Evolutionary conservation across 2,329 filamentous ascomycete species (phyloP).

Genomic region (Fusarium paranaense): DNA sequence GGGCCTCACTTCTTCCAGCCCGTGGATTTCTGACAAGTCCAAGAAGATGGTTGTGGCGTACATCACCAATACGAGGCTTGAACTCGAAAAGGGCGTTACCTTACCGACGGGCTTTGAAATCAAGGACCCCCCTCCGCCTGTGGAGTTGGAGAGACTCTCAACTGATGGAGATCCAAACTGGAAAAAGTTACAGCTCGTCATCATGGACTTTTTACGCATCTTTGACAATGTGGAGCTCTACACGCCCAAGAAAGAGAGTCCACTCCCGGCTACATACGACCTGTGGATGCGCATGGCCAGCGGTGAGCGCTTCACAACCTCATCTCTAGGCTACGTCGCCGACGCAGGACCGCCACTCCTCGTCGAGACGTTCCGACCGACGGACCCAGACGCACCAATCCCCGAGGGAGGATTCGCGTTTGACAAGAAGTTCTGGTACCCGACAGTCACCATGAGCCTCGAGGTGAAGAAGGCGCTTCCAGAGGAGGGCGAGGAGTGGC

Average conservation of each 20-base stretch:
- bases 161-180: conserved; percentile 28
- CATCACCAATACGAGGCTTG: conserved; percentile 50
- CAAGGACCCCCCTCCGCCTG: conserved; percentile 24
- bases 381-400: conserved; percentile 30
- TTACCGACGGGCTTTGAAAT: conserved; percentile 44
- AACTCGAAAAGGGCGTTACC: conserved; percentile 44
- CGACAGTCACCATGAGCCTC: conserved; percentile 79
- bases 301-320: conserved; percentile 72
- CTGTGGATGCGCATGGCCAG: conserved; percentile 73
- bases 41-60: conserved; percentile 51
- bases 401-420: conserved; percentile 34
- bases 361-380: conserved; percentile 63
- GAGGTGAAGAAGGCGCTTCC: conserved; percentile 82
- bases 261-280: conserved; percentile 36
- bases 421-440: conserved; percentile 73
- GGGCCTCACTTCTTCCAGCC: conserved; percentile 46
- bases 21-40: conserved; percentile 50
- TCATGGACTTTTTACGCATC: conserved; percentile 42
- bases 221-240: conserved; percentile 48
- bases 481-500: conserved; percentile 75
- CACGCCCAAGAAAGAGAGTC: conserved; percentile 31
- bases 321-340: conserved; percentile 71
- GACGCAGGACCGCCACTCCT: conserved; percentile 76
- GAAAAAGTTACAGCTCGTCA: conserved; percentile 17
- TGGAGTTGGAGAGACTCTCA: conserved; percentile 27